These are phyloP conservation scores for Pythium utonaiense DNA, from an alignment of 352 stramenopile genomes.

Conservation along the genomic window DNA sequence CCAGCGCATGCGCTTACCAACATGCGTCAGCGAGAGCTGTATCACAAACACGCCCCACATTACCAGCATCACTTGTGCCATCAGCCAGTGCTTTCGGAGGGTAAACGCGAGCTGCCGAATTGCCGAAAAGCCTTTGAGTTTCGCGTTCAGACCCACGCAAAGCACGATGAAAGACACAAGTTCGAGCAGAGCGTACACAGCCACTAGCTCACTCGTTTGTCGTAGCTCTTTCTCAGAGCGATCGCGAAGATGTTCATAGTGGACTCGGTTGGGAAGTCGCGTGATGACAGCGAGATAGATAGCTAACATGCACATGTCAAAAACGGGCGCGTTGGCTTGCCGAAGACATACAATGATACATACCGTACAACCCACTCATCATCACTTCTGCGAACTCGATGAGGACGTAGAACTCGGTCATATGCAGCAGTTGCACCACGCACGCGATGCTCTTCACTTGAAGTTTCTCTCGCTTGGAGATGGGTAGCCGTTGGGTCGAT, in stretches of 20 bases:
- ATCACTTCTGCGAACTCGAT: conserved; percentile 23
- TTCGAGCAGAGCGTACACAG: background rate
- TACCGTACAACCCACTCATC: conserved; percentile 16
- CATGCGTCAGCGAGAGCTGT: conserved; percentile 7
- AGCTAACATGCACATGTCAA: too few species aligned
- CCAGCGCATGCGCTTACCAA: too few species aligned
- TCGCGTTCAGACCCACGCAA: background rate
- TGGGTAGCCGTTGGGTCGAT: too few species aligned
- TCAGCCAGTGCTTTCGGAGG: conserved; percentile 23
- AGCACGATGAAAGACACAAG: conserved; percentile 2
- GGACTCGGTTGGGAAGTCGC: conserved; percentile 1
- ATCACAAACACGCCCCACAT: conserved; percentile 21
- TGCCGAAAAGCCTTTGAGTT: background rate
- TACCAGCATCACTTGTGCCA: conserved; percentile 16
- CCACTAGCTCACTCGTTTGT: background rate
- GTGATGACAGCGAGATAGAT: background rate
- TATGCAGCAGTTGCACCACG: conserved; percentile 9
- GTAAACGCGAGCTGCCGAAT: conserved; percentile 29
- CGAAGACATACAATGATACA: too few species aligned
- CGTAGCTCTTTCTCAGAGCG: conserved; percentile 1
- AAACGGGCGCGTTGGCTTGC: too few species aligned
- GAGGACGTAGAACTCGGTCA: conserved; percentile 20
- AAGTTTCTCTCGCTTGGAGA: background rate
- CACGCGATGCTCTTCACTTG: background rate
- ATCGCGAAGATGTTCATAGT: conserved; percentile 4